Conservation (phyloP, 2,329 filamentous ascomycete genomes). For the Pyricularia sp. region DNA sequence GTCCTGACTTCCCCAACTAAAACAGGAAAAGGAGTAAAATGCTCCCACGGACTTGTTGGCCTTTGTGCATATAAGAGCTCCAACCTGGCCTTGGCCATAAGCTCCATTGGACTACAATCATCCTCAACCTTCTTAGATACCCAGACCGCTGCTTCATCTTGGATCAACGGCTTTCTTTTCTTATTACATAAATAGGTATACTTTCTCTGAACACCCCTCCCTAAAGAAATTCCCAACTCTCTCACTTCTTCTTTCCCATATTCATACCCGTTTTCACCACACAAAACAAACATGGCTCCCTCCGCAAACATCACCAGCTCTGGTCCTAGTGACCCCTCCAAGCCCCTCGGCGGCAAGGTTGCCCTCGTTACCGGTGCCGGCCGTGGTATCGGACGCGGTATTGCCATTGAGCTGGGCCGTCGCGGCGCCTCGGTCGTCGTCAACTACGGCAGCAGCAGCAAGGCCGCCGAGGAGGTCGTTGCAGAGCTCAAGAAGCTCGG, state of each 20-base stretch:
- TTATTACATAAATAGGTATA: background rate
- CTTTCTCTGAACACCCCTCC: background rate
- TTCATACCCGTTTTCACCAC: background rate
- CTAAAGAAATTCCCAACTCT: background rate
- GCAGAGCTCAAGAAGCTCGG: constrained; percentile 40
- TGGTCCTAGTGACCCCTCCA: constrained; percentile 5
- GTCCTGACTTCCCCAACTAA: background rate
- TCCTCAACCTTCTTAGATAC: background rate
- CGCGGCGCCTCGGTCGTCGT: constrained; percentile 52
- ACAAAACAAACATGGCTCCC: constrained; percentile 7
- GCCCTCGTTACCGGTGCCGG: constrained; percentile 52
- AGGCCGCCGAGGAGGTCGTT: constrained; percentile 44
- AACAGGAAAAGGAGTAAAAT: background rate
- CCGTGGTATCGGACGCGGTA: constrained; percentile 53
- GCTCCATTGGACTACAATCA: background rate
- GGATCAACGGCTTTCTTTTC: background rate
- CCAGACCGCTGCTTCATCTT: background rate
- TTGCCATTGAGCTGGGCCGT: constrained; percentile 53
- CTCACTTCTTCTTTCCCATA: background rate
- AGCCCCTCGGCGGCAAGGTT: constrained; percentile 32
- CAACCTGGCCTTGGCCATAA: background rate
- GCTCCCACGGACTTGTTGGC: background rate
- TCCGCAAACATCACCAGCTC: background rate
- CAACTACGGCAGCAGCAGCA: constrained; percentile 48
- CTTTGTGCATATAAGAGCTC: background rate